phyloP scores from a whole-genome alignment of 2,329 filamentous ascomycete genomes.

The Penicillium sp. region DNA sequence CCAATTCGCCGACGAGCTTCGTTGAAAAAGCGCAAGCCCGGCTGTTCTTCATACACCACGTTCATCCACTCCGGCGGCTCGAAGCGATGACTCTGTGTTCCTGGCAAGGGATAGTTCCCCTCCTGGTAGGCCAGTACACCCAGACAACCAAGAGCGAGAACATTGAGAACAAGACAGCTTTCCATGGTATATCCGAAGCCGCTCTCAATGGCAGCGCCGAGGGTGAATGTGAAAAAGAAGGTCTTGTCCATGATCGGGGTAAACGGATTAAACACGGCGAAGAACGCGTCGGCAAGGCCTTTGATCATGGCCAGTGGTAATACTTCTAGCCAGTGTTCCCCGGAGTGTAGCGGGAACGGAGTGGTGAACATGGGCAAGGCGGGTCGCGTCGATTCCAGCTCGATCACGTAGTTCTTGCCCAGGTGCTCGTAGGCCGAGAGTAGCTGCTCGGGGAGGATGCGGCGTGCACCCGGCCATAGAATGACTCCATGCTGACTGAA shows the following conservation, averaged over 20 bases:
- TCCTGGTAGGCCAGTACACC: slow-evolving; percentile 54
- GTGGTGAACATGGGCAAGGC: slow-evolving; percentile 46
- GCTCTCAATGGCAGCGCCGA: slow-evolving; percentile 52
- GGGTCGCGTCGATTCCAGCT: slow-evolving; percentile 51
- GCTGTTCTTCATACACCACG: slow-evolving; percentile 43
- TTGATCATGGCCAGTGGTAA: slow-evolving; percentile 54
- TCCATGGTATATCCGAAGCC: slow-evolving; percentile 56
- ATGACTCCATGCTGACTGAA: slow-evolving; percentile 57
- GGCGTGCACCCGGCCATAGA: slow-evolving; percentile 51
- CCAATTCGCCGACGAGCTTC: slow-evolving; percentile 56
- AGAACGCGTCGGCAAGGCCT: slow-evolving; percentile 56
- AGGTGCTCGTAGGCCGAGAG: slow-evolving; percentile 41
- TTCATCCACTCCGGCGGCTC: slow-evolving; percentile 42
- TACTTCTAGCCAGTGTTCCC: slow-evolving; percentile 49
- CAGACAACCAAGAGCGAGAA: slow-evolving; percentile 55
- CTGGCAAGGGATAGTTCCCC: slow-evolving; percentile 50
- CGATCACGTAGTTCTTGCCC: slow-evolving; percentile 53
- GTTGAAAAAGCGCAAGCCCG: slow-evolving; percentile 57
- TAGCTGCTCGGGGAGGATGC: slow-evolving; percentile 47
- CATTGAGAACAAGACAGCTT: slow-evolving; percentile 54
- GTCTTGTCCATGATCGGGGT: slow-evolving; percentile 57
- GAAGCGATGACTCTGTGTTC: slow-evolving; percentile 37
- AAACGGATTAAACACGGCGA: slow-evolving; percentile 57
- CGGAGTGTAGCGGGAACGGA: slow-evolving; percentile 39
- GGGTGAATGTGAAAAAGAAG: slow-evolving; percentile 54